Conservation (phyloP, 306 rosid genomes). For the Malus orientalis region DNA sequence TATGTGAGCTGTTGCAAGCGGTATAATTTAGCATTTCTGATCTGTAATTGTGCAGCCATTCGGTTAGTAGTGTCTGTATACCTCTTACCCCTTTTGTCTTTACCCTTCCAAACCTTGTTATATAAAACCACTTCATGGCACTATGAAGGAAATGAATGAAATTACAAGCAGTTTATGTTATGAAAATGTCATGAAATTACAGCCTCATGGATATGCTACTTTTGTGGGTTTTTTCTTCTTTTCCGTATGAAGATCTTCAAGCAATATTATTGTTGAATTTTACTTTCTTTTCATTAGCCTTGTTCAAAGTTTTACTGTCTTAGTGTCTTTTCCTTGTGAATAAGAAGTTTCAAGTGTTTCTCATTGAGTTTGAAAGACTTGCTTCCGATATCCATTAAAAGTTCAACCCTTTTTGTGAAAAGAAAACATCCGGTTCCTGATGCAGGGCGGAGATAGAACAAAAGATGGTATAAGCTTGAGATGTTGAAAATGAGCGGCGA, state of each 20-base stretch:
- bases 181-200: not conserved
- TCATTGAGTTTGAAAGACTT: not conserved
- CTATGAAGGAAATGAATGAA: not conserved
- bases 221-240: not conserved
- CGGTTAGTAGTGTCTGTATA: not conserved
- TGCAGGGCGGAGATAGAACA: constrained; percentile 22
- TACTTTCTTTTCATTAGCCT: not conserved
- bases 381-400: not conserved
- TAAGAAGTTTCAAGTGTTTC: not conserved
- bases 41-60: not conserved
- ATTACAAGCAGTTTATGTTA: not conserved
- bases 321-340: not conserved
- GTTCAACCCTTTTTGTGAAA: not conserved
- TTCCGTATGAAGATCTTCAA: not conserved
- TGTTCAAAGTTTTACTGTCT: not conserved
- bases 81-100: not conserved
- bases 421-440: not conserved
- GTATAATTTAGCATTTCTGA: not conserved
- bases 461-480: not conserved
- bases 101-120: not conserved
- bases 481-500: constrained; percentile 44
- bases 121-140: not conserved
- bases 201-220: not conserved
- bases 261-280: not conserved
- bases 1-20: not conserved